phyloP scores from a whole-genome alignment of 2,329 filamentous ascomycete genomes.

The Fusarium buharicum region DNA sequence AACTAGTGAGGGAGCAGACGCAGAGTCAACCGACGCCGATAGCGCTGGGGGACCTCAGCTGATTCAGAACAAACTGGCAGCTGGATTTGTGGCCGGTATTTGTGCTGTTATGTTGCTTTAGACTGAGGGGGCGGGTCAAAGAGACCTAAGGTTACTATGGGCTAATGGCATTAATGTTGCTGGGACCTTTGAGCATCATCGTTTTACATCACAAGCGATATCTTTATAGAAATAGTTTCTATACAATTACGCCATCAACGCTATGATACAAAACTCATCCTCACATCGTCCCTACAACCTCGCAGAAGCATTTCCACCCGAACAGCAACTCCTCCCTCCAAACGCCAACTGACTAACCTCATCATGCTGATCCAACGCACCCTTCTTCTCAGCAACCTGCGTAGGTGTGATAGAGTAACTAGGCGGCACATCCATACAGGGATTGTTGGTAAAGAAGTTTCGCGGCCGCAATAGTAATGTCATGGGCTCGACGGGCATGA shows the following conservation, averaged over 20 bases:
- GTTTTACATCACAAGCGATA: no score
- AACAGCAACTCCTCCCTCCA: constrained; percentile 37
- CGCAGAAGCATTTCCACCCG: constrained; percentile 23
- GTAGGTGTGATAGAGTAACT: constrained; percentile 43
- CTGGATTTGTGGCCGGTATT: no score
- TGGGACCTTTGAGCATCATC: no score
- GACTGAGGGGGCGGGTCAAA: no score
- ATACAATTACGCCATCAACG: constrained; percentile 1
- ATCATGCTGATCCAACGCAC: constrained; percentile 37
- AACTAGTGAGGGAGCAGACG: no score
- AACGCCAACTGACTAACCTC: constrained; percentile 43
- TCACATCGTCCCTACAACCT: constrained; percentile 9
- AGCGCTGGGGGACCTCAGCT: no score
- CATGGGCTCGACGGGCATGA: constrained; percentile 92
- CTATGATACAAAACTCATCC: constrained; percentile 6
- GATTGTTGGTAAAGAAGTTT: constrained; percentile 85
- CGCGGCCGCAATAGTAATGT: constrained; percentile 80
- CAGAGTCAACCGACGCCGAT: no score
- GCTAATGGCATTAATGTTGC: no score
- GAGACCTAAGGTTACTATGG: no score
- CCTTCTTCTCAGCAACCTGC: constrained; percentile 46
- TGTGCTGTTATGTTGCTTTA: no score
- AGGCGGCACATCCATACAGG: constrained; percentile 82
- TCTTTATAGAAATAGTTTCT: not conserved
- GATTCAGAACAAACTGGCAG: no score